Evolutionary conservation across 176 grass and related monocot genomes (phyloP), one percentile per base, ranked within the genome.

Genomic region (Triticum monococcum): DNA sequence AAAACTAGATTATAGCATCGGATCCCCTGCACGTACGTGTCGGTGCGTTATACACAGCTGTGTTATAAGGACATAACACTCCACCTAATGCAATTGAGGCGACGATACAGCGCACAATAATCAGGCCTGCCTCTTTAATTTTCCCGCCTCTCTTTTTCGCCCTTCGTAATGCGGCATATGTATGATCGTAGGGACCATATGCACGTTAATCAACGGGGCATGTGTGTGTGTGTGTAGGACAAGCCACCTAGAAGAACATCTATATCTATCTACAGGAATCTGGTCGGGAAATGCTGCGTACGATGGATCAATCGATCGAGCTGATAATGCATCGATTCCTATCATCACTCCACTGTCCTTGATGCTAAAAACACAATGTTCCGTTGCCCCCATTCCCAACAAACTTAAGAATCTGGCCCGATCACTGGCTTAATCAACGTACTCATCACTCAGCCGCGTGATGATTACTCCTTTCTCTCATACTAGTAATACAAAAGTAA

Each of bases 11-110:
- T 68, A 75, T 68, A 75, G 20, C 69, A 68, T 88, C 18, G 48
- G 72, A 40, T 52, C 2, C 40, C 37, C 20, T 0, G 9, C 38
- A 10, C 48, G 33, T 5, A 26, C 41, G 4, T 46, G 37, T 22
- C 13, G 2, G 22, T 23, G 24, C 64, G 79, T 52, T 28, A 33
- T 56, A 62, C 32, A 33, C 66, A 64, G 20, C 72, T 84, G 57
- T 68, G 8, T 38, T 73, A 79, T 73, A 83, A 76, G 18, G 67
- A 74, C 85, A 48, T 67, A 87, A 87, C 89, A 74, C 40, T 2
- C n/a, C 80, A 90, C 85, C 89, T 79, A 87, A 87, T 87, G 66
- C 36, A 75, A 75, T 16, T 24, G 30, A 45, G 64, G 66, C 25
- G 8, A 57, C 41, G 57, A 64, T 64, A 57, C 40, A 89, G 41